Evolutionary conservation across 176 grass and related monocot species (phyloP), one percentile per base, ranked within the genome.

Genomic region (Eremochloa ophiuroides): DNA sequence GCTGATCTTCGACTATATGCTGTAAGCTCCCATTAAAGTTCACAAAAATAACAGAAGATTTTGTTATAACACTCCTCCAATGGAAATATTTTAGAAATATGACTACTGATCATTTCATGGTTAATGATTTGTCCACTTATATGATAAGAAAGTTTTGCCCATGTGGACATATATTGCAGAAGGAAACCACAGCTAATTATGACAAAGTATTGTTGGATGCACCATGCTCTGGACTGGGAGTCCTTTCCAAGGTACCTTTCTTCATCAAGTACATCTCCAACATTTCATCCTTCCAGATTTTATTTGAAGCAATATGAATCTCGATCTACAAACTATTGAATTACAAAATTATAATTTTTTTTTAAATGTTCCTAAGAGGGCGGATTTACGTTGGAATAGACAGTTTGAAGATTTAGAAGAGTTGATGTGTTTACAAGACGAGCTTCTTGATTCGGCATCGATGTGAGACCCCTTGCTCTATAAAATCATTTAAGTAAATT

Each of bases 311-410:
- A n/a, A n/a, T n/a, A 15, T 39, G 11, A 67, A 71, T 74, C 23
- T 78, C 59, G 46, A 72, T 34, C 23, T 20, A 74, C 37, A 84
- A 79, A 18, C 25, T 64, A 5, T 12, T 50, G 43, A 15, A 12
- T 42, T 87, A 34, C 56, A 71, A 43, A 53, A 71, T 77, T 50
- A 72, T n/a, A n/a, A n/a, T 18, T 62, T 62, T 55, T 25, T 18
- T 77, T 75, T 79, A 58, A 26, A 26, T 76, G 75, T 87, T 74
- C 27, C 61, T 58, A 87, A 97, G 94, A 92, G 91, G 78, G 91
- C 94, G 70, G 94, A 97, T 74, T 88, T 97, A 65, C 94, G 94
- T 68, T 97, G 94, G 94, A 97, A 97, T 82, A 94, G 94, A 74
- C 66, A 83, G 43, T 89, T 90, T 64, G 89, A 97, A 92, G 91